Conservation (phyloP, 805 yeast genomes). For the Hanseniaspora guilliermondii region DNA sequence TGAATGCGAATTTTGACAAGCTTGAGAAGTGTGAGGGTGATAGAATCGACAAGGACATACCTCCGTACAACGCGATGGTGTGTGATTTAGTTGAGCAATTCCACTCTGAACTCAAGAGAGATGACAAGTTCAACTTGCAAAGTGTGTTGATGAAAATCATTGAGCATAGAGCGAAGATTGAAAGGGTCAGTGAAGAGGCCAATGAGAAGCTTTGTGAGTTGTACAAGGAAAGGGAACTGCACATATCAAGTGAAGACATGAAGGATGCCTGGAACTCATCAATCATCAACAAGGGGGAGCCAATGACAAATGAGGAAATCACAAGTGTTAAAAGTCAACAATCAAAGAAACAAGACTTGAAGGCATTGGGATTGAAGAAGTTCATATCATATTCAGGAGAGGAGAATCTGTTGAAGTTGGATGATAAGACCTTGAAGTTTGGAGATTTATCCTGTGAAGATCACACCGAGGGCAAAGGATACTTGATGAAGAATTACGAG, state of each 20-base stretch:
- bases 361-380: conserved; percentile 14
- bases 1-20: conserved; percentile 44
- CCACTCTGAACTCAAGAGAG: conserved; percentile 43
- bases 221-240: conserved; percentile 53
- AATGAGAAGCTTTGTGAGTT: conserved; percentile 54
- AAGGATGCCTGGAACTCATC: conserved; percentile 87
- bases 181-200: conserved; percentile 50
- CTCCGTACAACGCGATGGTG: conserved; percentile 83
- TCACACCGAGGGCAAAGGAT: conserved; percentile 39
- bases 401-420: conserved; percentile 40
- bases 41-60: conserved; percentile 35
- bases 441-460: conserved; percentile 43
- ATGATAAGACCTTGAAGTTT: conserved; percentile 55
- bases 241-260: conserved; percentile 81
- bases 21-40: conserved; percentile 41
- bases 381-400: conserved; percentile 24
- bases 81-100: conserved; percentile 78
- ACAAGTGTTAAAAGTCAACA: conserved; percentile 3
- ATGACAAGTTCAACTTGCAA: conserved; percentile 31
- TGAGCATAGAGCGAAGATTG: conserved; percentile 60
- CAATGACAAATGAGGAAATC: background rate
- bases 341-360: background rate
- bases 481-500: conserved; percentile 44
- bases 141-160: conserved; percentile 29
- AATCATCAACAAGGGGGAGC: conserved; percentile 47